phyloP scores from a whole-genome alignment of 495 filamentous ascomycete genomes.

The Chaetomium fimeti region DNA sequence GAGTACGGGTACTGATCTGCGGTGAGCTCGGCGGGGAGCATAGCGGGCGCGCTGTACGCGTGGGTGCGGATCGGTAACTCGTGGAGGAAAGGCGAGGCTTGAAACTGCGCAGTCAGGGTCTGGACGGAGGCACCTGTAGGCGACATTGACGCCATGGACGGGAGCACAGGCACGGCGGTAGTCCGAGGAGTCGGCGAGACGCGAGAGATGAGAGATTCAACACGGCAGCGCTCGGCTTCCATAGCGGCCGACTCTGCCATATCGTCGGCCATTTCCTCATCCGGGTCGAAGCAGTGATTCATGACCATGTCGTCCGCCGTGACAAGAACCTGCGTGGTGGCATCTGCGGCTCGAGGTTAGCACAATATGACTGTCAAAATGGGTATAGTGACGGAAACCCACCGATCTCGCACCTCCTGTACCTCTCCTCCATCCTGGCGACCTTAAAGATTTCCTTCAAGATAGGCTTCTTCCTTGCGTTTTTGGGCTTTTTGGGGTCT shows the following conservation, averaged over 20 bases:
- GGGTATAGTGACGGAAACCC: conserved; percentile 26
- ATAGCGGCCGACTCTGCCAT: not conserved
- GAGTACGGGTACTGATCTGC: conserved; percentile 37
- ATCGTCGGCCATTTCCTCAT: conserved; percentile 39
- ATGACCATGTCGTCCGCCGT: conserved; percentile 37
- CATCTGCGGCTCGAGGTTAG: conserved; percentile 35
- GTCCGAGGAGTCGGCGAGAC: conserved; percentile 30
- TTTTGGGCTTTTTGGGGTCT: conserved; percentile 44
- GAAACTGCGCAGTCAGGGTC: conserved; percentile 35
- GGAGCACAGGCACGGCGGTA: conserved; percentile 30
- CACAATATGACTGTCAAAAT: not conserved
- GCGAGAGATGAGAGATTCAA: conserved; percentile 18
- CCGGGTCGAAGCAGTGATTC: conserved; percentile 35
- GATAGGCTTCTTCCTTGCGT: conserved; percentile 43
- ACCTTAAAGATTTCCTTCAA: conserved; percentile 69
- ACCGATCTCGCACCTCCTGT: conserved; percentile 61
- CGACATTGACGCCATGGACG: conserved; percentile 4
- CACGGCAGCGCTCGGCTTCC: not conserved
- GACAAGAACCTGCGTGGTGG: conserved; percentile 42
- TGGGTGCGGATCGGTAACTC: conserved; percentile 32
- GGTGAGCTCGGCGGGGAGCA: conserved; percentile 34
- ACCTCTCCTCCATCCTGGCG: conserved; percentile 62
- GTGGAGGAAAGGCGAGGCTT: conserved; percentile 30
- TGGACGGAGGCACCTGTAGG: conserved; percentile 29
- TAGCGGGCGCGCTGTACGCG: conserved; percentile 28